These are phyloP conservation scores for Cucurbita argyrosperma DNA, from an alignment of 306 rosid genomes.

Conservation along the genomic window DNA sequence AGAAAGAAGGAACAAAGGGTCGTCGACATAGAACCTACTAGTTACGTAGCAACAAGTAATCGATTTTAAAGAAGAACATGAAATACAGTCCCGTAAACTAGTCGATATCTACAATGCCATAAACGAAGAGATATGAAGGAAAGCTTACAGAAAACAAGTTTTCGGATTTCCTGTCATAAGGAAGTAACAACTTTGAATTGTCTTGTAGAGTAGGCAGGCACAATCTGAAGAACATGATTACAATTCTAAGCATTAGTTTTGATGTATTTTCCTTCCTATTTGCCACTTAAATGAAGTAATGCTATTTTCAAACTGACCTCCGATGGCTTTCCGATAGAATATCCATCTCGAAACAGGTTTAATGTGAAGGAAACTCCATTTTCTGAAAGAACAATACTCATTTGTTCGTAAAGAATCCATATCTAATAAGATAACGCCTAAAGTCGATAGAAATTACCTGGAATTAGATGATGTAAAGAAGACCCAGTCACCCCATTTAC, in stretches of 20 bases:
- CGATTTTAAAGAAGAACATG: neutral
- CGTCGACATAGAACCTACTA: neutral
- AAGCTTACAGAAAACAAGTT: conserved; percentile 63
- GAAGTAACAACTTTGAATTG: conserved; percentile 62
- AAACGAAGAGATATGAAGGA: neutral
- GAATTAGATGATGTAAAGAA: conserved; percentile 8
- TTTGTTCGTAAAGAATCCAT: neutral
- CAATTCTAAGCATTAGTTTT: conserved; percentile 4
- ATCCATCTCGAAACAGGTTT: conserved; percentile 74
- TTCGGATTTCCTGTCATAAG: conserved; percentile 84
- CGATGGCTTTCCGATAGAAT: conserved; percentile 63
- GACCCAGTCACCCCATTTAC: conserved; percentile 5
- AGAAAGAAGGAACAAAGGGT: neutral
- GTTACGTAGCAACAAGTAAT: neutral
- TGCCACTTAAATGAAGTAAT: neutral
- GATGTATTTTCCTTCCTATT: neutral
- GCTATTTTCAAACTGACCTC: conserved; percentile 54
- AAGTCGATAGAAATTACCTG: conserved; percentile 25
- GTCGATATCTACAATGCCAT: neutral
- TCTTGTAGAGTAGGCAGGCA: conserved; percentile 30
- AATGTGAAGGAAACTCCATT: conserved; percentile 68
- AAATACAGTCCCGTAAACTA: neutral
- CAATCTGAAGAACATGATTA: conserved; percentile 46
- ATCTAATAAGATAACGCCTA: conserved; percentile 1
- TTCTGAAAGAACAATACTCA: conserved; percentile 25